Base-by-base conservation (phyloP, 2,329 filamentous ascomycete genomes). In the Botrytis aclada region DNA sequence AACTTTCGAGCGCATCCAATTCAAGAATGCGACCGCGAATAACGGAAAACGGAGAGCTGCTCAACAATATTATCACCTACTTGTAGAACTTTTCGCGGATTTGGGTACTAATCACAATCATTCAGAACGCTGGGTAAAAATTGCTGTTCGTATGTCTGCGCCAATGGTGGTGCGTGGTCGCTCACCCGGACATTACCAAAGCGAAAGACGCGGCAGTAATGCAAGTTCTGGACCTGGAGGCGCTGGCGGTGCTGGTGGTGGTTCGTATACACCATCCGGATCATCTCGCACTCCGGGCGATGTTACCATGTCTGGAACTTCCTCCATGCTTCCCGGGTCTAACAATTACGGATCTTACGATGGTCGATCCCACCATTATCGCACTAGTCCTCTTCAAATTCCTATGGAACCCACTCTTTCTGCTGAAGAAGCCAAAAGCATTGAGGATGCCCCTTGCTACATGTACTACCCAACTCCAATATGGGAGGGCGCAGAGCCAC, bases 1-100 rank as follows among this genome's bases (percentile, higher is more conserved):
- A n/a, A 81, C 79, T 0, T 93, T 93, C 79, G 91, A 93, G 78
- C 88, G 91, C 4, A 92, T 93, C 54, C 91, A 93, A 77, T 93
- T 93, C 83, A 92, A 93, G 77, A 90, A 89, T 72, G 91, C 91
- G 1, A 93, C 91, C 0, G 90, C 90, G 39, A 93, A 93, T 81
- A 93, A 93, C 75, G 91, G 91, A 67, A 93, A 93, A 80, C 85
- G 91, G 76, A 85, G 91, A 65, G 90, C 91, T 3, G 89, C 91
- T 62, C 91, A 93, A 77, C 91, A 93, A 76, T 93, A 90, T 79
- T 93, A 92, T 79, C 89, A 92, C 77, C 84, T 93, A 25, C 87
- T 92, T 54, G 89, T 92, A 7, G 90, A 93, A 78, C 85, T 92
- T 3, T 89, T 86, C 77, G 89, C 86, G 20, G 87, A 90, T 77